Evolutionary conservation across 2,329 filamentous ascomycete genomes (phyloP), one percentile per base, ranked within the genome.

Genomic region (Tetracladium maxilliforme): DNA sequence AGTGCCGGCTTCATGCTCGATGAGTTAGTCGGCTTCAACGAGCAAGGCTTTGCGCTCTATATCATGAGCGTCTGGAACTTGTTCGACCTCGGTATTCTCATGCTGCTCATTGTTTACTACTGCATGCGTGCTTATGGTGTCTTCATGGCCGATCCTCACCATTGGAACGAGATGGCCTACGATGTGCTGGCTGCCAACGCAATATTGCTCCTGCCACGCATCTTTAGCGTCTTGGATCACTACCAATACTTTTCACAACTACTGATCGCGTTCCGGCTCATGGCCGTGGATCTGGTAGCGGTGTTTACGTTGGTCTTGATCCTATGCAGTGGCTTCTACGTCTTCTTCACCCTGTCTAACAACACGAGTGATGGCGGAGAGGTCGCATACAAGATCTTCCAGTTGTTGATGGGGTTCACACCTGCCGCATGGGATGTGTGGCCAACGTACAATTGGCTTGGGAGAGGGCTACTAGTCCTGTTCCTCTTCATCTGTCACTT

Each of bases 61-160:
- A 82, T 94, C 42, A 87, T 94, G 73, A 92, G 83, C 47, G 90
- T 94, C 48, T 94, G 87, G 87, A 94, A 94, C 48, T 71, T 86
- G 19, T 93, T 94, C 48, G 87, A 94, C 44, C 58, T 94, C 19
- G 86, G 86, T 7, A 94, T 94, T 26, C 55, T 94, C 26, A 54
- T 92, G 14, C 58, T 94, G 32, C 70, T 94, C 38, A 72, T 92
- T 40, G 67, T 81, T 28, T 94, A 94, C 56, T 92, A 93, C 47
- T 80, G 79, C 40, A 72, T 94, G 56, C 73, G 87, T 28, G 64
- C 90, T 10, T 93, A 92, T 41, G 83, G 84, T 12, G 77, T 93
- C 25, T 72, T 93, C 31, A 61, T 92, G 37, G 71, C 82, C 3
- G 79, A 86, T 36, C 66, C 74, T 13, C 65, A 77, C 31, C 62